phyloP scores from a whole-genome alignment of 169 alveolate genomes.

The Plasmodium chabaudi region DNA sequence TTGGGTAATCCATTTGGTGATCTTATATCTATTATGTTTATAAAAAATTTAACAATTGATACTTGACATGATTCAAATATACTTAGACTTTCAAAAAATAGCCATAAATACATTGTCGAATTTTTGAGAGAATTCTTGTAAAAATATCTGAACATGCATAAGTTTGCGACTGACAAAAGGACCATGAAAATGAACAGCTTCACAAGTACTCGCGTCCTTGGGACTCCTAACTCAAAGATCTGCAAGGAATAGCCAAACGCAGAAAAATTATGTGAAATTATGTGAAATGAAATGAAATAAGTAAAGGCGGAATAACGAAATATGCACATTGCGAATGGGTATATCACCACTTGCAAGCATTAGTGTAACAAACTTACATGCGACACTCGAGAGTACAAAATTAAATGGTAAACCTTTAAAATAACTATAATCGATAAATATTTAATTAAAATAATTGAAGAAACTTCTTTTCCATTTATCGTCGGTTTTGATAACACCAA shows the following conservation, averaged over 20 bases:
- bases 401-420: constrained; percentile 87
- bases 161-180: constrained; percentile 81
- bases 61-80: constrained; percentile 76
- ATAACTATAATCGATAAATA: constrained; percentile 82
- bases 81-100: constrained; percentile 85
- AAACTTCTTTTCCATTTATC: constrained; percentile 86
- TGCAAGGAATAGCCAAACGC: constrained; percentile 32
- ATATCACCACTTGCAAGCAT: background rate
- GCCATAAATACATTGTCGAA: constrained; percentile 90
- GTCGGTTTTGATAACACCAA: constrained; percentile 89
- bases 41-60: constrained; percentile 77
- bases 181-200: constrained; percentile 77
- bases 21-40: constrained; percentile 77
- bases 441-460: constrained; percentile 82
- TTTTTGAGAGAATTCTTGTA: constrained; percentile 78
- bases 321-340: background rate
- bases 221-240: constrained; percentile 89
- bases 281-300: too few species aligned
- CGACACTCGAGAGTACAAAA: constrained; percentile 83
- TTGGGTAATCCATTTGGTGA: constrained; percentile 77
- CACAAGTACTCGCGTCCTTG: constrained; percentile 80
- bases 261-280: background rate
- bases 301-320: too few species aligned
- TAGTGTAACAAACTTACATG: constrained; percentile 72
- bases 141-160: constrained; percentile 77